Evolutionary conservation across 2,329 filamentous ascomycete species (phyloP).

Genomic region (Penicillium palitans): DNA sequence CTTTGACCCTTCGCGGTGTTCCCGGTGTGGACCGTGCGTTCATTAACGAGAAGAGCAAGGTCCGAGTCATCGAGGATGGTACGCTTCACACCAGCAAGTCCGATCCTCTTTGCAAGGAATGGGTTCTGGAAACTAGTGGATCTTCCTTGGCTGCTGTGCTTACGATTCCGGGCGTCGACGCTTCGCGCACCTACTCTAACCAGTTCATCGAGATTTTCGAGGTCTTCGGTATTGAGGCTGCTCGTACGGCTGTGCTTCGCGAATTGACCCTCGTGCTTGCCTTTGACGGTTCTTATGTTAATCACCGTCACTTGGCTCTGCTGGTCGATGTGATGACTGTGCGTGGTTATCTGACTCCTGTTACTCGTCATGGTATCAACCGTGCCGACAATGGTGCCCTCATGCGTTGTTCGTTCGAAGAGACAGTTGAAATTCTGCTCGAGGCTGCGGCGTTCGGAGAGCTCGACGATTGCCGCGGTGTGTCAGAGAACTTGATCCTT

Average conservation of each 20-base stretch:
- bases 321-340: conserved; percentile 98
- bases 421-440: conserved; percentile 96
- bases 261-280: conserved; percentile 92
- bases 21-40: conserved; percentile 87
- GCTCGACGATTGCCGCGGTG: conserved; percentile 94
- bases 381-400: conserved; percentile 94
- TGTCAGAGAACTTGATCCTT: conserved; percentile 98
- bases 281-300: conserved; percentile 99
- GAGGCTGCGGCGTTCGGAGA: conserved; percentile 94
- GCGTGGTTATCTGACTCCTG: conserved; percentile 87
- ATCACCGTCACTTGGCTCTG: conserved; percentile 93
- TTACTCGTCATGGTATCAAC: conserved; percentile 98
- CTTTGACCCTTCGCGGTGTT: conserved; percentile 86
- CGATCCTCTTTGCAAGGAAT: conserved; percentile 78
- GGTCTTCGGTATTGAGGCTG: conserved; percentile 94
- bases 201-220: conserved; percentile 93
- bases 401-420: conserved; percentile 99
- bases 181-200: conserved; percentile 85
- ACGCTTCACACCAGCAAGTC: conserved; percentile 72
- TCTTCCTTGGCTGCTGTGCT: conserved; percentile 83
- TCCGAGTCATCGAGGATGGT: conserved; percentile 69
- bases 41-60: conserved; percentile 75
- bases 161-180: conserved; percentile 82
- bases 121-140: conserved; percentile 93
- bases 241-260: conserved; percentile 78